phyloP scores from a whole-genome alignment of 2,329 filamentous ascomycete species.

The Mycosphaerella sp. region DNA sequence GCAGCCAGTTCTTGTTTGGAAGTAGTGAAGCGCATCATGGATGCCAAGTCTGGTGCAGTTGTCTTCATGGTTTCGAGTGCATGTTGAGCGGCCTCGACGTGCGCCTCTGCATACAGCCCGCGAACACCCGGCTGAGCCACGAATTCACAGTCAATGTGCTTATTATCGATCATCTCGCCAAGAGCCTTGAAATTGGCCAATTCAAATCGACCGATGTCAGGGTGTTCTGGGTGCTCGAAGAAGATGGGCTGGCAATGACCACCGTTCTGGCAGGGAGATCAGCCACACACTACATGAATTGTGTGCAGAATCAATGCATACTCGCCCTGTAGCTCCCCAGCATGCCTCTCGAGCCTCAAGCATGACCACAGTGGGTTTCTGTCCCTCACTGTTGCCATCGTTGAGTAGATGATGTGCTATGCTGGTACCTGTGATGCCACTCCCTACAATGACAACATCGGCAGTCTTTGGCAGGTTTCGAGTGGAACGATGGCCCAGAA shows the following conservation, averaged over 20 bases:
- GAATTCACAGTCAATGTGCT: slow-evolving; percentile 66
- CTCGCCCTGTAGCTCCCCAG: slow-evolving; percentile 76
- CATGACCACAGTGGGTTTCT: slow-evolving; percentile 56
- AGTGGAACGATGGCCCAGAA: slow-evolving; percentile 65
- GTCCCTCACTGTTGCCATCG: slow-evolving; percentile 38
- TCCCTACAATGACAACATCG: slow-evolving; percentile 67
- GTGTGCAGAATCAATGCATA: slow-evolving; percentile 41
- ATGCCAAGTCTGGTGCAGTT: slow-evolving; percentile 52
- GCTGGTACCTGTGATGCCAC: slow-evolving; percentile 69
- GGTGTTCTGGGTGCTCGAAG: slow-evolving; percentile 53
- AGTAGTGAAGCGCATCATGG: slow-evolving; percentile 37
- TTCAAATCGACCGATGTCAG: slow-evolving; percentile 61
- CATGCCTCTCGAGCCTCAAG: slow-evolving; percentile 74
- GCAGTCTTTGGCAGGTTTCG: slow-evolving; percentile 54
- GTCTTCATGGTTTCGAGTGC: slow-evolving; percentile 49
- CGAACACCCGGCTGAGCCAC: slow-evolving; percentile 57
- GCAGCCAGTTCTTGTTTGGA: slow-evolving; percentile 43
- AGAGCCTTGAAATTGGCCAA: slow-evolving; percentile 61
- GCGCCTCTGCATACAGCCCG: slow-evolving; percentile 52
- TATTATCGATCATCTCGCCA: slow-evolving; percentile 49
- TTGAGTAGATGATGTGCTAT: slow-evolving; percentile 52
- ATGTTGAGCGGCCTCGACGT: slow-evolving; percentile 49
- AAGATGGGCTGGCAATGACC: slow-evolving; percentile 68
- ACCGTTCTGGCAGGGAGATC: slow-evolving; percentile 38
- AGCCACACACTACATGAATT: background rate